These are phyloP conservation scores for Exophiala bonariae DNA, from an alignment of 2,329 filamentous ascomycete genomes.

Conservation along the genomic window DNA sequence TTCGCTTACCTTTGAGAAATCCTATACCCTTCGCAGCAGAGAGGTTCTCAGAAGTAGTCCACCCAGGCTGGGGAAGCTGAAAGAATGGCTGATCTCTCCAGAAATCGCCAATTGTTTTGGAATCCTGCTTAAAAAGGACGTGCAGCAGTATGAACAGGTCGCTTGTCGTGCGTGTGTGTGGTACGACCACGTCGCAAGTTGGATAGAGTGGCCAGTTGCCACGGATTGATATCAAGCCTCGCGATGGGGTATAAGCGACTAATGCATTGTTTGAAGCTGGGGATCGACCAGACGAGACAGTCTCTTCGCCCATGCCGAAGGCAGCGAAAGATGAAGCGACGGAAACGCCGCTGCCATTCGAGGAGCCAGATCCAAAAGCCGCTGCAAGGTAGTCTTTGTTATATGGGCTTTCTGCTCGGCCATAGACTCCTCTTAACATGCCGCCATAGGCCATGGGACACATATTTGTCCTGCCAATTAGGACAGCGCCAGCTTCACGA, in stretches of 20 bases:
- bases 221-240: slow-evolving; percentile 52
- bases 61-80: slow-evolving; percentile 36
- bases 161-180: slow-evolving; percentile 51
- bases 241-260: slow-evolving; percentile 57
- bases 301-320: slow-evolving; percentile 58
- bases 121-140: slow-evolving; percentile 48
- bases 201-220: slow-evolving; percentile 59
- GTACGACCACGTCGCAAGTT: slow-evolving; percentile 57
- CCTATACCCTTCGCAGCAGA: slow-evolving; percentile 31
- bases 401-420: slow-evolving; percentile 58
- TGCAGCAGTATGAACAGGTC: slow-evolving; percentile 54
- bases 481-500: slow-evolving; percentile 50
- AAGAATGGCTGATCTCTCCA: slow-evolving; percentile 54
- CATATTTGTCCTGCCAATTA: slow-evolving; percentile 61
- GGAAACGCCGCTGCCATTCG: slow-evolving; percentile 56
- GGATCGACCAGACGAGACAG: slow-evolving; percentile 56
- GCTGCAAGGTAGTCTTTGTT: slow-evolving; percentile 55
- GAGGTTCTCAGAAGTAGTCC: slow-evolving; percentile 36
- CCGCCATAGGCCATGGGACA: slow-evolving; percentile 61
- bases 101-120: slow-evolving; percentile 49
- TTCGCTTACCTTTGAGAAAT: slow-evolving; percentile 26
- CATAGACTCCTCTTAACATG: slow-evolving; percentile 58
- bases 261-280: slow-evolving; percentile 59
- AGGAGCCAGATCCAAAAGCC: slow-evolving; percentile 59
- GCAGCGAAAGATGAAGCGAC: slow-evolving; percentile 52